Evolutionary conservation across 495 filamentous ascomycete species (phyloP).

Genomic region (Podospora pseudopauciseta): DNA sequence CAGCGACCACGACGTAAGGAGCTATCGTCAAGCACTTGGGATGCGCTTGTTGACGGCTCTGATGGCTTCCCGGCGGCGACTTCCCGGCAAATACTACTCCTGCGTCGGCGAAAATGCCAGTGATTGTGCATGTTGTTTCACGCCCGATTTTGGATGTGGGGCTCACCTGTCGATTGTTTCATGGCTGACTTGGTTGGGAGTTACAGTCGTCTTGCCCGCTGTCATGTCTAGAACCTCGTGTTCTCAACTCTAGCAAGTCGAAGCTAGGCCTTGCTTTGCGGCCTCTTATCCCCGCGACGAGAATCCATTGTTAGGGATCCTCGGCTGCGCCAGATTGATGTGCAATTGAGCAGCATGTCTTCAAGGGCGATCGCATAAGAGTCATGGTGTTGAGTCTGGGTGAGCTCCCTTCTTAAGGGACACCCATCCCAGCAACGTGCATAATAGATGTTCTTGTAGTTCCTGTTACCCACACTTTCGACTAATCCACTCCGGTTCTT

Average conservation of each 20-base stretch:
- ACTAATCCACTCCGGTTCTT: constrained; percentile 1
- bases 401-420: constrained; percentile 10
- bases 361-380: constrained; percentile 13
- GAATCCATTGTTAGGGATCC: background rate
- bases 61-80: background rate
- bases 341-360: constrained; percentile 14
- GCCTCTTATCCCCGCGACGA: background rate
- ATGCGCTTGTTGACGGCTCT: background rate
- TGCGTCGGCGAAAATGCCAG: background rate
- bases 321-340: constrained; percentile 16
- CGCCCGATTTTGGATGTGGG: constrained; percentile 1
- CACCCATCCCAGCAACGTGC: background rate
- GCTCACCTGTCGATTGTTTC: constrained; percentile 1
- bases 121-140: constrained; percentile 3
- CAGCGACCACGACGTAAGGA: no score
- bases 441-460: constrained; percentile 2
- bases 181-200: constrained; percentile 4
- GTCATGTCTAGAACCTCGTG: background rate
- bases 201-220: background rate
- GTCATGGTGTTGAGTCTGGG: background rate
- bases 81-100: background rate
- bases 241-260: background rate
- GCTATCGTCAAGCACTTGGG: background rate
- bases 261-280: background rate
- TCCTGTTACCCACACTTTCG: background rate